Conservation (phyloP, 2,329 filamentous ascomycete genomes). For the Pestalotiopsis sp. region DNA sequence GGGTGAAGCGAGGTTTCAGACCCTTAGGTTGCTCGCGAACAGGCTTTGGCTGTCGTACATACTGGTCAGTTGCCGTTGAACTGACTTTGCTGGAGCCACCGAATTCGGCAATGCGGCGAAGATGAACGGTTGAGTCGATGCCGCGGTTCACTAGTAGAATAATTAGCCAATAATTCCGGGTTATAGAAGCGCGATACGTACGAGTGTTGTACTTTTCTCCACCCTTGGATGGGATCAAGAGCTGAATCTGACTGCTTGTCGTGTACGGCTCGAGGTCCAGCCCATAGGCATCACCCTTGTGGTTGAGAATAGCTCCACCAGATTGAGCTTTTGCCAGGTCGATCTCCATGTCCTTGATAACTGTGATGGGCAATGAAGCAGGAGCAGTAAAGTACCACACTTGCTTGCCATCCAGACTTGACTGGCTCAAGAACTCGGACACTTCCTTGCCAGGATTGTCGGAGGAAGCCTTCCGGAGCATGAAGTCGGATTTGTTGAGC, state of each 20-base stretch:
- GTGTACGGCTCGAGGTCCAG: conserved; percentile 55
- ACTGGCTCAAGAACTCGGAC: conserved; percentile 57
- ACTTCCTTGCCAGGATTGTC: conserved; percentile 48
- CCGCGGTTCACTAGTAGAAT: conserved; percentile 38
- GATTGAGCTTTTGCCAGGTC: conserved; percentile 55
- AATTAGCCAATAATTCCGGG: conserved; percentile 22
- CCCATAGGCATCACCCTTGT: conserved; percentile 66
- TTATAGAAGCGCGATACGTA: conserved; percentile 37
- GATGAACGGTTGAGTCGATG: conserved; percentile 63
- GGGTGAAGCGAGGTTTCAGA: conserved; percentile 67
- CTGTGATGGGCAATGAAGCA: conserved; percentile 66
- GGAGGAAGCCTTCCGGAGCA: conserved; percentile 49
- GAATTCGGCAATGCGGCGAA: conserved; percentile 64
- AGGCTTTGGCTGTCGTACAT: conserved; percentile 47
- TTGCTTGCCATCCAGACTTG: conserved; percentile 68
- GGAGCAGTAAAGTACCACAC: conserved; percentile 82
- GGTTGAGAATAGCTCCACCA: conserved; percentile 57
- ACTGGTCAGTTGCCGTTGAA: conserved; percentile 40
- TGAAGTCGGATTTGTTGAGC: conserved; percentile 54
- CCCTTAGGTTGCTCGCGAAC: conserved; percentile 68
- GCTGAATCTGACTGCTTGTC: conserved; percentile 54
- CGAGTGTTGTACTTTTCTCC: conserved; percentile 56
- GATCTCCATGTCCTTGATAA: conserved; percentile 66
- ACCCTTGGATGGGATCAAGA: conserved; percentile 61
- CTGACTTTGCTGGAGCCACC: conserved; percentile 40